phyloP scores from a whole-genome alignment of 2,329 filamentous ascomycete genomes.

The Penicillium freii region DNA sequence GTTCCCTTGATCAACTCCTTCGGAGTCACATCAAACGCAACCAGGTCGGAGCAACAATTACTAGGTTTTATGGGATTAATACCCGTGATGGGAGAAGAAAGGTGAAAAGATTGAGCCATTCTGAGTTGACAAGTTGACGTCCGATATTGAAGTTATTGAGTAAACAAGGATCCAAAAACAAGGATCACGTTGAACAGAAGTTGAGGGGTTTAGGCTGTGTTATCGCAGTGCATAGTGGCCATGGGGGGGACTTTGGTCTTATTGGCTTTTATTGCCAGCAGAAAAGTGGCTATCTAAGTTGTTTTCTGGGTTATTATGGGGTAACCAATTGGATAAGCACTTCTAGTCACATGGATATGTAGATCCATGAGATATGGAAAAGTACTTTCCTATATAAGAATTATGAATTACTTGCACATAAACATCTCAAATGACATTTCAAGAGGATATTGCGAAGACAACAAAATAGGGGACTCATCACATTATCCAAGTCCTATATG shows the following conservation, averaged over 20 bases:
- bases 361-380: no score
- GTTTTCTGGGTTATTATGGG: not conserved
- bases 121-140: constrained; percentile 34
- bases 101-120: constrained; percentile 31
- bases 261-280: constrained; percentile 2
- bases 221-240: not conserved
- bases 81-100: constrained; percentile 15
- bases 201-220: not conserved
- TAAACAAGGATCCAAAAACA: not conserved
- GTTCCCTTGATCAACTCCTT: constrained; percentile 22
- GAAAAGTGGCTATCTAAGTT: not conserved
- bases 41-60: constrained; percentile 27
- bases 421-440: no score
- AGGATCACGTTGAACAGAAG: not conserved
- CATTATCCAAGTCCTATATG: not conserved
- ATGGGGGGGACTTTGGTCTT: not conserved
- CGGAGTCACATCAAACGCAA: constrained; percentile 19
- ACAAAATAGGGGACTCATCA: not conserved
- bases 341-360: not conserved
- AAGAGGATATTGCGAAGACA: no score
- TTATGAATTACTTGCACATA: not conserved
- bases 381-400: not conserved
- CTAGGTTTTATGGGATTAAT: constrained; percentile 25
- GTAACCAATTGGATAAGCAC: not conserved
- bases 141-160: not conserved